Percentiles rank a stretch among this genome's conserved stretches.
Evolutionary conservation across 352 stramenopile genomes (phyloP).

Genomic region (Globisporangium okanoganense): DNA sequence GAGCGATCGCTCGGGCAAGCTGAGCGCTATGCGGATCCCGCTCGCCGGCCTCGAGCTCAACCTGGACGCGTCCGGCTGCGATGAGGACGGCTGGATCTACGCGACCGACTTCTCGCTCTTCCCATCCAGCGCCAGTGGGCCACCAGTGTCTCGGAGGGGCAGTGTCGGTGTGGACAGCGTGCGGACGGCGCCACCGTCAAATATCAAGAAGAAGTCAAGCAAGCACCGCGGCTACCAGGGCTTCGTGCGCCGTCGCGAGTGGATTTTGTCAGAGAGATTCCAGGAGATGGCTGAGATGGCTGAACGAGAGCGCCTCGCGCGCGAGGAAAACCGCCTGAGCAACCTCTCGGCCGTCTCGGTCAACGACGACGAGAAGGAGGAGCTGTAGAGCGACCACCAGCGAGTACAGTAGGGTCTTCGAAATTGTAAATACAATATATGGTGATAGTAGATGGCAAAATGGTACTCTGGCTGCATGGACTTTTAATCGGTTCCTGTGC

Average conservation of each 20-base stretch:
- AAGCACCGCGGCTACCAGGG: conserved; percentile 54
- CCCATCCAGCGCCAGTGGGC: conserved; percentile 31
- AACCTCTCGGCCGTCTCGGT: conserved; percentile 32
- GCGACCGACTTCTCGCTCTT: conserved; percentile 84
- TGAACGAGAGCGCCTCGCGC: conserved; percentile 19
- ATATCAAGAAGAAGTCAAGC: conserved; percentile 39
- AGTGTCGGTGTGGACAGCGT: conserved; percentile 19
- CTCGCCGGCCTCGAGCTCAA: conserved; percentile 66
- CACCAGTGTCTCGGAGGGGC: conserved; percentile 13
- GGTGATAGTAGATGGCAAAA: not conserved
- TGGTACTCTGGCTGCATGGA: too few species aligned
- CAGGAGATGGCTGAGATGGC: conserved; percentile 34
- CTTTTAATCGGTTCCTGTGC: not conserved
- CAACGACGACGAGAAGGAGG: conserved; percentile 32
- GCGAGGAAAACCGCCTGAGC: conserved; percentile 23
- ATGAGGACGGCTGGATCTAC: conserved; percentile 83
- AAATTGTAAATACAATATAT: conserved; percentile 2
- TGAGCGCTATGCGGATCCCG: conserved; percentile 68
- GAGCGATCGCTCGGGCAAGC: conserved; percentile 78
- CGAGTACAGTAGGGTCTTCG: not conserved
- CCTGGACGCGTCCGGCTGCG: conserved; percentile 47
- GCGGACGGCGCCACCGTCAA: conserved; percentile 15
- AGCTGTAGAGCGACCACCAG: conserved; percentile 7
- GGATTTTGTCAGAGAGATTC: conserved; percentile 63
- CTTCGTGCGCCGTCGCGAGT: conserved; percentile 70